Conservation (phyloP, 148 eudicot species). For the Beta vulgaris region DNA sequence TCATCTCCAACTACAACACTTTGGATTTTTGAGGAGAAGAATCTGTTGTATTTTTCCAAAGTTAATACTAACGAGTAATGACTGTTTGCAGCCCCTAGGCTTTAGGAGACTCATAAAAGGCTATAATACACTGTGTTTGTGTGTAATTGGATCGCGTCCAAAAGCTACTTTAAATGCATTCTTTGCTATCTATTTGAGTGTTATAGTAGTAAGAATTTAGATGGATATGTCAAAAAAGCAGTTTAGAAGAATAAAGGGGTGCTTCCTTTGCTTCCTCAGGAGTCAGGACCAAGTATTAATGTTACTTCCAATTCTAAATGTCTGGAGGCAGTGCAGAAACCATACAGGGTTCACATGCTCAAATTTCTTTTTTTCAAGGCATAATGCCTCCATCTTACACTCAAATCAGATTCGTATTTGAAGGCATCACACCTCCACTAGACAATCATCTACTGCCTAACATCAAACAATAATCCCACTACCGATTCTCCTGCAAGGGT, state of each 20-base stretch:
- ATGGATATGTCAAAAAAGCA: neutral
- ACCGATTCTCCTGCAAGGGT: neutral
- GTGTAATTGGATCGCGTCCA: neutral
- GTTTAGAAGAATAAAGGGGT: neutral
- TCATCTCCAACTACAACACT: neutral
- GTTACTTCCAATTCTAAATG: neutral
- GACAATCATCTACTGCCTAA: neutral
- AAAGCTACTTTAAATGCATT: neutral
- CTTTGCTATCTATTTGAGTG: neutral
- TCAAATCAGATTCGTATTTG: no score
- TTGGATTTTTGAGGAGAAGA: neutral
- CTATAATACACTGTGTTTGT: neutral
- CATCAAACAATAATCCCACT: neutral
- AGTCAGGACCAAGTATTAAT: neutral
- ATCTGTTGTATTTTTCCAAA: neutral
- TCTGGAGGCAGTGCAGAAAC: neutral
- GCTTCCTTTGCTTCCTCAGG: neutral
- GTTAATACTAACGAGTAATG: neutral
- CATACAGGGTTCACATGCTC: neutral
- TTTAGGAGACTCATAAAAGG: neutral
- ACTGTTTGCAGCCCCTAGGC: neutral
- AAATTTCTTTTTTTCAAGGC: neutral
- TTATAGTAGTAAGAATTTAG: no score
- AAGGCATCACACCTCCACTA: neutral
- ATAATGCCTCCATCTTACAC: neutral